Evolutionary conservation across 2,329 filamentous ascomycete genomes (phyloP).

Genomic region (Microcyclospora tardicrescens): DNA sequence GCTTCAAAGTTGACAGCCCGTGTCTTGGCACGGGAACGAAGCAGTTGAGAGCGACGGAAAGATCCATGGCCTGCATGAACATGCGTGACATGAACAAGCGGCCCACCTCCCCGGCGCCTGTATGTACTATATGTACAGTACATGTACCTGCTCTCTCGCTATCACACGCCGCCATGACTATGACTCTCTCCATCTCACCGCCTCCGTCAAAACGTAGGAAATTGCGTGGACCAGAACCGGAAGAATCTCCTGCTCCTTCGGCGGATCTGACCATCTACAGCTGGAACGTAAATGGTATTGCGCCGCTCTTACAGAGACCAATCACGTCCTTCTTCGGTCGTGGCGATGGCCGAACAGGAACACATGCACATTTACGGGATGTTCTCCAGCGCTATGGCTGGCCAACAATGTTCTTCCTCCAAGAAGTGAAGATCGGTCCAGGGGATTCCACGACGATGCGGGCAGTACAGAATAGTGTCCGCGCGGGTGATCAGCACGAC

Average conservation of each 20-base stretch:
- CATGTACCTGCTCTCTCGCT: no score
- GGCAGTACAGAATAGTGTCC: constrained; percentile 27
- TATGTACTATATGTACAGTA: no score
- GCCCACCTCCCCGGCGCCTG: no score
- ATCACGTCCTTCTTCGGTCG: constrained; percentile 29
- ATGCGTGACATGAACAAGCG: no score
- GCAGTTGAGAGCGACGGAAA: no score
- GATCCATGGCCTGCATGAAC: no score
- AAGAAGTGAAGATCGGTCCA: constrained; percentile 38
- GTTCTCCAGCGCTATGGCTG: constrained; percentile 34
- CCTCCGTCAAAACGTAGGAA: constrained; percentile 20
- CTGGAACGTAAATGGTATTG: constrained; percentile 39
- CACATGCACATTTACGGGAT: constrained; percentile 23
- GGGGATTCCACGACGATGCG: constrained; percentile 28
- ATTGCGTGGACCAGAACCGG: constrained; percentile 1
- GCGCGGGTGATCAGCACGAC: constrained; percentile 8
- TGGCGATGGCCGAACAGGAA: constrained; percentile 5
- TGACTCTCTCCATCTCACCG: constrained; percentile 15
- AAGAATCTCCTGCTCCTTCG: background rate
- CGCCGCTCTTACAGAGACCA: constrained; percentile 28
- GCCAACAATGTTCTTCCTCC: constrained; percentile 34
- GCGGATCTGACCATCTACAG: constrained; percentile 27
- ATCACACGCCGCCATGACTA: no score
- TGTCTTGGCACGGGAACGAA: no score
- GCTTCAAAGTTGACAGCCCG: no score